Conservation (phyloP, 2,329 filamentous ascomycete species). For the Colletotrichum theobromicola region DNA sequence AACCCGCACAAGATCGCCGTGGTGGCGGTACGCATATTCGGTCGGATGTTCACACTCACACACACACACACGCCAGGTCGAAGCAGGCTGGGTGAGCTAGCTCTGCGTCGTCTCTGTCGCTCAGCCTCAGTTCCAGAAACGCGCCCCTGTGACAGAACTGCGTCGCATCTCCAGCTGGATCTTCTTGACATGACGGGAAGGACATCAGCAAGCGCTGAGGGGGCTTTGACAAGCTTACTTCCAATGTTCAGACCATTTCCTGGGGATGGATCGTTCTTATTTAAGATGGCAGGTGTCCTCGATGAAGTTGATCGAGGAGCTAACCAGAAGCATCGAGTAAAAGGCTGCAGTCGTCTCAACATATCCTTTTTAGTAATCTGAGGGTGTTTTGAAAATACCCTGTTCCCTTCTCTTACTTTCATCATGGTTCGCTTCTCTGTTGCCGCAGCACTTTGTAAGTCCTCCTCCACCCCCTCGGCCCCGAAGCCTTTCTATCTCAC, state of each 20-base stretch:
- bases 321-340: neutral
- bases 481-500: neutral
- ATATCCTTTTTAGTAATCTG: neutral
- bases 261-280: neutral
- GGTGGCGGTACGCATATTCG: neutral
- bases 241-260: neutral
- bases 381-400: neutral
- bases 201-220: neutral
- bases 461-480: neutral
- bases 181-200: neutral
- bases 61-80: no score
- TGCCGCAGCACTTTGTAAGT: constrained; percentile 15
- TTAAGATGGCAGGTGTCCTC: neutral
- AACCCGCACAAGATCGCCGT: neutral
- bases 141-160: constrained; percentile 15
- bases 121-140: constrained; percentile 14
- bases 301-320: neutral
- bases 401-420: neutral
- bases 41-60: neutral
- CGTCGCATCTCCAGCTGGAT: constrained; percentile 6
- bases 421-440: constrained; percentile 20
- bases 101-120: neutral
- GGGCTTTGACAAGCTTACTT: neutral
- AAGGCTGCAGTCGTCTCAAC: neutral
- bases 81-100: neutral